A percentile compares a stretch with the other conserved stretches of the same genome.
Evolutionary conservation across 805 yeast genomes (phyloP).

Genomic region (Millerozyma acaciae): DNA sequence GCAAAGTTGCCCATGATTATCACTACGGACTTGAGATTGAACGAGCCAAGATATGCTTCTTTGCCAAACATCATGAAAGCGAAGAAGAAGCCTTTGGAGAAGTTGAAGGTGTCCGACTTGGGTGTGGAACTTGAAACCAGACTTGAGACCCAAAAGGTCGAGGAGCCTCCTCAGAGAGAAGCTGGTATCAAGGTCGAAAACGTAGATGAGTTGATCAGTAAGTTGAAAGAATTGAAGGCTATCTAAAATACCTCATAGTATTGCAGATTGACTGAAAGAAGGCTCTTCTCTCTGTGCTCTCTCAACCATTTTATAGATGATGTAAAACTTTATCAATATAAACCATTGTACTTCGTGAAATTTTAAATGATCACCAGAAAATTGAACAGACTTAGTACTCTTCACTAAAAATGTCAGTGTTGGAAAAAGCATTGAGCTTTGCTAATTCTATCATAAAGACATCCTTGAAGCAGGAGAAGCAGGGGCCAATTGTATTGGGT

Average conservation of each 20-base stretch:
- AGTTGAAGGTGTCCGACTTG: slow-evolving; percentile 58
- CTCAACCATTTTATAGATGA: too few relatives aligned
- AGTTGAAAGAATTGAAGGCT: slow-evolving; percentile 74
- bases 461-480: not conserved
- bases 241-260: slow-evolving; percentile 38
- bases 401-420: not conserved
- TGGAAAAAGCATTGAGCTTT: not conserved
- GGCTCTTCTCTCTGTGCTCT: too few relatives aligned
- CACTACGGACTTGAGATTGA: slow-evolving; percentile 90
- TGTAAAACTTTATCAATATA: too few relatives aligned
- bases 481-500: slow-evolving; percentile 47
- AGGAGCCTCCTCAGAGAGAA: slow-evolving; percentile 79
- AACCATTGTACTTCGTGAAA: too few relatives aligned
- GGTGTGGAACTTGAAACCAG: slow-evolving; percentile 64
- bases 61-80: slow-evolving; percentile 98
- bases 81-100: slow-evolving; percentile 87
- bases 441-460: not conserved
- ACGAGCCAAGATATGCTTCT: slow-evolving; percentile 94
- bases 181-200: slow-evolving; percentile 77
- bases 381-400: too few relatives aligned
- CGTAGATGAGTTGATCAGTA: slow-evolving; percentile 78
- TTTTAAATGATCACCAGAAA: too few relatives aligned
- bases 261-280: too few relatives aligned
- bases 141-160: slow-evolving; percentile 65
- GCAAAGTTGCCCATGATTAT: slow-evolving; percentile 80